A percentile compares a stretch with the other conserved stretches of the same genome.
Evolutionary conservation across 1,139 yeast genomes (phyloP).

Genomic region (Blastobotrys petasosporus): DNA sequence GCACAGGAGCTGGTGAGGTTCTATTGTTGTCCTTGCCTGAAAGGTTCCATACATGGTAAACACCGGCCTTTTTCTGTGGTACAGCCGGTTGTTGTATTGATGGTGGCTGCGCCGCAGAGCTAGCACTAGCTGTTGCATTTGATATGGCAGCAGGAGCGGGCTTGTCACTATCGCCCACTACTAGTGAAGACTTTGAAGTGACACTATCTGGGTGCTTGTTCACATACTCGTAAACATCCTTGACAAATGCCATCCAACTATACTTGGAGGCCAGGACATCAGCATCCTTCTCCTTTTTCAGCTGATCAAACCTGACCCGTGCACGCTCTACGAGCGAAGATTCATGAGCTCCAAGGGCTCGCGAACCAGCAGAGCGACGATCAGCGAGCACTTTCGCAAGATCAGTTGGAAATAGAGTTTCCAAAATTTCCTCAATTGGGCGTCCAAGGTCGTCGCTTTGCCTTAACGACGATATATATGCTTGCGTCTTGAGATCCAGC

Average conservation of each 20-base stretch:
- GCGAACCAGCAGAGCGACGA: conserved; percentile 19
- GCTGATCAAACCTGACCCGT: conserved; percentile 55
- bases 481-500: conserved; percentile 89
- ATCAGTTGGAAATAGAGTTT: conserved; percentile 59
- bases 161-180: conserved; percentile 1
- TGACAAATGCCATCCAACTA: conserved; percentile 68
- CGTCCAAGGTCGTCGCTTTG: conserved; percentile 48
- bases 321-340: conserved; percentile 66
- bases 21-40: neutral
- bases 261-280: conserved; percentile 53
- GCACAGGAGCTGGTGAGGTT: neutral
- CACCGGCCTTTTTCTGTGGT: conserved; percentile 3
- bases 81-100: neutral
- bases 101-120: neutral
- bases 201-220: conserved; percentile 48
- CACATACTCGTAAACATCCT: conserved; percentile 72
- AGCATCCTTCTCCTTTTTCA: conserved; percentile 45
- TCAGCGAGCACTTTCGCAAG: conserved; percentile 50
- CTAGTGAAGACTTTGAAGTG: conserved; percentile 6
- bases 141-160: no score
- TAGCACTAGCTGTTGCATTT: no score
- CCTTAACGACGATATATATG: conserved; percentile 81
- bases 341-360: conserved; percentile 43
- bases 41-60: conserved; percentile 12
- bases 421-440: conserved; percentile 61